These are phyloP conservation scores for Cryptosporidium muris DNA, from an alignment of 169 alveolate genomes.

Conservation along the genomic window DNA sequence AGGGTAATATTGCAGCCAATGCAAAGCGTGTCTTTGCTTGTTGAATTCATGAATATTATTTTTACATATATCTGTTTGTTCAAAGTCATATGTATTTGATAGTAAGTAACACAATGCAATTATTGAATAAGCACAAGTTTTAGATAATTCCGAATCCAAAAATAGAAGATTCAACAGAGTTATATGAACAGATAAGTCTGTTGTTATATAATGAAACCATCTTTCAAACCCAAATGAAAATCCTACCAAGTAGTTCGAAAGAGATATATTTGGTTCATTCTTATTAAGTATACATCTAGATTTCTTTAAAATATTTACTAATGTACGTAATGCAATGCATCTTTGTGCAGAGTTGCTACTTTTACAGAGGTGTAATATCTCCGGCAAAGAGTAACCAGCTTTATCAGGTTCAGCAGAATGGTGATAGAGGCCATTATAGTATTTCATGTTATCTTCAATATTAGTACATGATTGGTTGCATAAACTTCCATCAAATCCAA, in stretches of 20 bases:
- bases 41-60: no score
- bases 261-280: neutral
- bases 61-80: no score
- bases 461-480: constrained; percentile 45
- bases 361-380: constrained; percentile 70
- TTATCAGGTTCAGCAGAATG: constrained; percentile 72
- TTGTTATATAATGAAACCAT: constrained; percentile 48
- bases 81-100: no score
- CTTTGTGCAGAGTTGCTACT: constrained; percentile 68
- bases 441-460: constrained; percentile 36
- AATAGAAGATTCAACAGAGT: constrained; percentile 34
- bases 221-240: constrained; percentile 55
- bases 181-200: constrained; percentile 39
- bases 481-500: constrained; percentile 67
- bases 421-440: constrained; percentile 71
- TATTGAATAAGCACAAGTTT: constrained; percentile 43
- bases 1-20: neutral
- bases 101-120: constrained; percentile 28
- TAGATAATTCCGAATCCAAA: constrained; percentile 39
- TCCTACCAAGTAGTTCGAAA: constrained; percentile 18
- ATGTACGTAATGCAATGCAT: constrained; percentile 70
- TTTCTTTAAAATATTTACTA: constrained; percentile 50
- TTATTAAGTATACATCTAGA: constrained; percentile 17
- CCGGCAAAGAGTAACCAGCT: constrained; percentile 74
- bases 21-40: no score